Evolutionary conservation across 345 rosid genomes (phyloP), one percentile per base, ranked within the genome.

Genomic region (Raphanus sativus): DNA sequence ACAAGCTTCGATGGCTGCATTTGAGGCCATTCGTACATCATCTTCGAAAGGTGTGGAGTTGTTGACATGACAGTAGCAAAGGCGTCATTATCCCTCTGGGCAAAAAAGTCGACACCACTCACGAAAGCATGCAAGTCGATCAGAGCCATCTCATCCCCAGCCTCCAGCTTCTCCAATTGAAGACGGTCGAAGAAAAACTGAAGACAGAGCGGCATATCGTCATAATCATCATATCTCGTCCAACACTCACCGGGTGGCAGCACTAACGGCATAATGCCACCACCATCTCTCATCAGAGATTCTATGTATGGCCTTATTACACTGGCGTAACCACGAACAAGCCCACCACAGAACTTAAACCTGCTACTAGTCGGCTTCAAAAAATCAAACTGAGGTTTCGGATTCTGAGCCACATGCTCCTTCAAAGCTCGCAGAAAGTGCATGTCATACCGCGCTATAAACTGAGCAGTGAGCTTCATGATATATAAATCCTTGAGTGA

Each of bases 51-150:
- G 17, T 15, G 55, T 15, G 17, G 16, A 48, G 55, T n/a, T 13
- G 3, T 15, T 48, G 21, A 0, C 17, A 48, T 48, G 55, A 48
- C 6, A 13, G 2, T 4, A 13, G 6, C 7, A n/a, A 13, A 48
- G 55, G 15, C 21, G 13, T 15, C 8, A 48, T 48, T 15, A 73
- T 90, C 91, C 67, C 86, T 88, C 80, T 86, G 84, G 8, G 83
- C 91, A 83, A 90, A 88, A 61, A 88, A 58, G 89, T 87, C 6
- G 83, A 52, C 80, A 87, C 89, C 93, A 67, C 81, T 87, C 70
- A 86, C 89, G 81, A 90, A 90, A 80, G 86, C 96, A 86, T 89
- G 93, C 91, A 92, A 89, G 79, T 89, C 96, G 68, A 89, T 83
- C 90, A 87, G 82, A 34, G 89, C 89, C 95, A 87, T 87, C 67